Evolutionary conservation across 805 yeast species (phyloP).

Genomic region (Ogataea haglerorum): DNA sequence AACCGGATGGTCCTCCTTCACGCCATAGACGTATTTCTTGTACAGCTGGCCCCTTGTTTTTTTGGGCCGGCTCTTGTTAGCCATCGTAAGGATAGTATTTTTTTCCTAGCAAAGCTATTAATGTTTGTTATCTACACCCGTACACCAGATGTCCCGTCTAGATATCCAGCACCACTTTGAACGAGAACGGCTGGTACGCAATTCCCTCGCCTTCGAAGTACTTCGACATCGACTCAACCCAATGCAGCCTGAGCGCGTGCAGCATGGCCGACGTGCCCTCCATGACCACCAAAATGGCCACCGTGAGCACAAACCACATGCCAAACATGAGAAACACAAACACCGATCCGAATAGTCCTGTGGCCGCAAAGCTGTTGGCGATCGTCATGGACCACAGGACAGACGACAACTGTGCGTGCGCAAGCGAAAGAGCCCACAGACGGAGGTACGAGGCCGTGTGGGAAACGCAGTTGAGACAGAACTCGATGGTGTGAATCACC

Average conservation of each 20-base stretch:
- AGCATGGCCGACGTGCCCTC: conserved; percentile 99
- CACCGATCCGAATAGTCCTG: conserved; percentile 65
- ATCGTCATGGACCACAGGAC: conserved; percentile 97
- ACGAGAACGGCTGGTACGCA: conserved; percentile 85
- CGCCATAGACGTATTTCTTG: conserved; percentile 63
- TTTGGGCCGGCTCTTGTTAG: conserved; percentile 83
- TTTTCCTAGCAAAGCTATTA: conserved; percentile 1
- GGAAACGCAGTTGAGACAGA: conserved; percentile 95
- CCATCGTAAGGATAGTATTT: conserved; percentile 45
- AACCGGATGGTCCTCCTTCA: conserved; percentile 28
- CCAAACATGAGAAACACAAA: conserved; percentile 80
- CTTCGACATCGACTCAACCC: conserved; percentile 99
- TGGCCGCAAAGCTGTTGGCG: conserved; percentile 64
- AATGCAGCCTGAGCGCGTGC: conserved; percentile 95
- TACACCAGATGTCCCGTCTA: conserved; percentile 3
- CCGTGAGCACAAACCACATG: conserved; percentile 92
- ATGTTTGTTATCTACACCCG: conserved; percentile 7
- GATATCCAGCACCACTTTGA: conserved; percentile 29
- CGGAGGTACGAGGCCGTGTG: conserved; percentile 97
- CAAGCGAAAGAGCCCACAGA: conserved; percentile 95
- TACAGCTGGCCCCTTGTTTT: conserved; percentile 72
- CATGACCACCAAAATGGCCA: conserved; percentile 89
- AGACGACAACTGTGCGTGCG: conserved; percentile 93
- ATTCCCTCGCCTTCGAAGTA: conserved; percentile 96
- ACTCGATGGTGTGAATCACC: conserved; percentile 95